phyloP scores from a whole-genome alignment of 2,329 filamentous ascomycete genomes.

The Alternaria consortialis region DNA sequence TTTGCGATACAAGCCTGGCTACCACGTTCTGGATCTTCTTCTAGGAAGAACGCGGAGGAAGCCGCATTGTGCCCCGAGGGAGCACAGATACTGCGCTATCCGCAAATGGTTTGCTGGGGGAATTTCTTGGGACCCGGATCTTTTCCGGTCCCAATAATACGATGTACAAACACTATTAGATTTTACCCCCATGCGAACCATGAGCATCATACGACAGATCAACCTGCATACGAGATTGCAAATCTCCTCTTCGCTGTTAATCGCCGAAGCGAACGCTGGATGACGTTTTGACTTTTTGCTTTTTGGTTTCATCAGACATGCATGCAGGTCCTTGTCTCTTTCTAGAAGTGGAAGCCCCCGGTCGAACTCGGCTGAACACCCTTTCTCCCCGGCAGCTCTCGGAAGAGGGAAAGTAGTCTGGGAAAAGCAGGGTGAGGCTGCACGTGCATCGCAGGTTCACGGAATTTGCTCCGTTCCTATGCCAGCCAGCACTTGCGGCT shows the following conservation, averaged over 20 bases:
- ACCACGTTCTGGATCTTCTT: slow-evolving; percentile 2
- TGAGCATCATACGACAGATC: slow-evolving; percentile 2
- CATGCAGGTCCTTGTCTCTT: neutral
- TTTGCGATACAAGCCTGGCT: slow-evolving; percentile 2
- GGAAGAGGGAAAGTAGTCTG: neutral
- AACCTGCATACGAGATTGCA: slow-evolving; percentile 14
- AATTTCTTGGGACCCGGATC: slow-evolving; percentile 1
- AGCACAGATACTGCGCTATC: neutral
- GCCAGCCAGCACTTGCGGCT: neutral
- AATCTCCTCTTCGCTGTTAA: slow-evolving; percentile 4
- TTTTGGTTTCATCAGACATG: slow-evolving; percentile 8
- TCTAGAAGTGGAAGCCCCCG: slow-evolving; percentile 2
- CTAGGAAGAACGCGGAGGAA: neutral
- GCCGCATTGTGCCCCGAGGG: neutral
- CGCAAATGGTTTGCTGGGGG: slow-evolving; percentile 2
- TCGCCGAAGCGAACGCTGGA: neutral
- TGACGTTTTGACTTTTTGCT: slow-evolving; percentile 13
- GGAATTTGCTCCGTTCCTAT: neutral
- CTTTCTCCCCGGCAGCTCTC: slow-evolving; percentile 2
- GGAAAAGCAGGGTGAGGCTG: slow-evolving; percentile 3
- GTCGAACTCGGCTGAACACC: slow-evolving; percentile 17
- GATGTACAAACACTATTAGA: slow-evolving; percentile 5
- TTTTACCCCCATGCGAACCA: slow-evolving; percentile 7
- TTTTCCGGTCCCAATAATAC: slow-evolving; percentile 1
- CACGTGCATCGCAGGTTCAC: neutral